phyloP scores from a whole-genome alignment of 176 grass and related monocot species.

The Oryza meyeriana region DNA sequence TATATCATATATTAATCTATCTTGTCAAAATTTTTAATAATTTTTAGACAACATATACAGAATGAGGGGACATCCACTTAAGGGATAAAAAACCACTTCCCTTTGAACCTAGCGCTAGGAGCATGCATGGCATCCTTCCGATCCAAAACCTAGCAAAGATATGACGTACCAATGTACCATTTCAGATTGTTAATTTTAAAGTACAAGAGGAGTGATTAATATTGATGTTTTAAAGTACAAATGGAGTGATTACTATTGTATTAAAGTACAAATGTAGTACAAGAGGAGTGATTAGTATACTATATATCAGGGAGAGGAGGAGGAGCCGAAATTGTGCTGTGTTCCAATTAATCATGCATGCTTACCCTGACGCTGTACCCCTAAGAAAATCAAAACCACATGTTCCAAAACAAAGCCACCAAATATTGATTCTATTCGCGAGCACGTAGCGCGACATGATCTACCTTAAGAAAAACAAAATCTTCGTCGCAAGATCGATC shows the following conservation, averaged over 20 bases:
- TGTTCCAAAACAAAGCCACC: background rate
- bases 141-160: background rate
- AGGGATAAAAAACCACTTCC: no score
- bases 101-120: background rate
- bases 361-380: background rate
- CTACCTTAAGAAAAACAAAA: constrained; percentile 25
- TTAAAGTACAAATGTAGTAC: background rate
- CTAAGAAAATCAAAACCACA: background rate
- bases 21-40: no score
- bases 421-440: background rate
- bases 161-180: background rate
- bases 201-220: background rate
- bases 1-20: no score
- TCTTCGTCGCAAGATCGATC: background rate
- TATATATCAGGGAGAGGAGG: background rate
- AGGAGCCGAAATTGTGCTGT: background rate
- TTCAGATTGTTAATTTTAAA: background rate
- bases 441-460: background rate
- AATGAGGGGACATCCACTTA: no score
- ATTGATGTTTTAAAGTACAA: background rate
- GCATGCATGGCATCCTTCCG: background rate
- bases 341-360: background rate
- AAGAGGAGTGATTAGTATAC: background rate
- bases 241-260: background rate
- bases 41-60: no score